A percentile compares a stretch with the other conserved stretches of the same genome.
These are phyloP conservation scores for Boletus pseudopeckii DNA, from an alignment of 768 basidiomycete genomes.

Conservation along the genomic window DNA sequence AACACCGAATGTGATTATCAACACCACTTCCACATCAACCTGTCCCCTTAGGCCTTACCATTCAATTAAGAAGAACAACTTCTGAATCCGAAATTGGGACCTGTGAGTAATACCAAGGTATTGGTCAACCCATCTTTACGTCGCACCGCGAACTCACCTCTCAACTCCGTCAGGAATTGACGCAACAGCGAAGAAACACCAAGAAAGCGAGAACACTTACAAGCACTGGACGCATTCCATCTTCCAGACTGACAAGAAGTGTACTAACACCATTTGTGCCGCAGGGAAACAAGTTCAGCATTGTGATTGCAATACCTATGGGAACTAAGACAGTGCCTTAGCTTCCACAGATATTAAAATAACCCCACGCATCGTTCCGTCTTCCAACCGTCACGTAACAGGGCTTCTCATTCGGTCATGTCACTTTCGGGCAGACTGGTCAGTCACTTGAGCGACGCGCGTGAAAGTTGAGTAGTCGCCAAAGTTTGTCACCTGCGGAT, in stretches of 20 bases:
- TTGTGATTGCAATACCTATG: no score
- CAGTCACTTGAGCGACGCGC: neutral
- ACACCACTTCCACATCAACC: neutral
- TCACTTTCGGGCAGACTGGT: neutral
- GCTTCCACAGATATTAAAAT: neutral
- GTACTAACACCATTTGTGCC: constrained; percentile 1
- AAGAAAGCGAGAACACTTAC: neutral
- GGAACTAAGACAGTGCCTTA: no score
- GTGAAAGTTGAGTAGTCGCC: neutral
- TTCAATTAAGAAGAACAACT: constrained; percentile 1
- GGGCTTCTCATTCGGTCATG: neutral
- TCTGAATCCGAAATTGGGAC: constrained; percentile 1
- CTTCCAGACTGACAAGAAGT: neutral
- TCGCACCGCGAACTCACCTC: neutral
- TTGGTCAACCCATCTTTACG: neutral
- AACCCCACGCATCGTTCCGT: neutral
- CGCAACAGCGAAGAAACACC: neutral
- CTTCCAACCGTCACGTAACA: constrained; percentile 2
- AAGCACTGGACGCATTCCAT: neutral
- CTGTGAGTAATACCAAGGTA: constrained; percentile 1
- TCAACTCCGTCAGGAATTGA: constrained; percentile 7
- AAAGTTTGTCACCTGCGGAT: neutral
- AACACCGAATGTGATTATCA: neutral
- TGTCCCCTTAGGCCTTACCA: no score
- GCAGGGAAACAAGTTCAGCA: neutral